A percentile compares a stretch with the other conserved stretches of the same genome.
Conservation (phyloP, 1,284 basidiomycete genomes). For the Sphaerobolus stellatus region DNA sequence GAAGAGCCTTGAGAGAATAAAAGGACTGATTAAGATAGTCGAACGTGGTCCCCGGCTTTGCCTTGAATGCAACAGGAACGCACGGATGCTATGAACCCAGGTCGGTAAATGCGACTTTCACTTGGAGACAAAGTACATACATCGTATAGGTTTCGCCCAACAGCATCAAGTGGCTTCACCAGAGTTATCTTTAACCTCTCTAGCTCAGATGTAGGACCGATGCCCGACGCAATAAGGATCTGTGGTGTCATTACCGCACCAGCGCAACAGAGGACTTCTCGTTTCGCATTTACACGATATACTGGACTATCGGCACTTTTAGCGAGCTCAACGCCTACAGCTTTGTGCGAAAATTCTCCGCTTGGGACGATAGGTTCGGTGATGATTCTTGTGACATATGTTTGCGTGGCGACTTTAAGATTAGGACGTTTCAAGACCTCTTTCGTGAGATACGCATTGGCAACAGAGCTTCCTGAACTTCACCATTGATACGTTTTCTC, state of each 20-base stretch:
- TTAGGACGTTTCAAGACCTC: constrained; percentile 38
- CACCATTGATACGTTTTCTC: background rate
- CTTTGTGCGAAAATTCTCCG: constrained; percentile 12
- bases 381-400: constrained; percentile 19
- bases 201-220: constrained; percentile 15
- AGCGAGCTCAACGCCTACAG: constrained; percentile 34
- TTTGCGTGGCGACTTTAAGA: constrained; percentile 38
- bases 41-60: constrained; percentile 28
- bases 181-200: constrained; percentile 10
- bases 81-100: constrained; percentile 26
- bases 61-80: constrained; percentile 28
- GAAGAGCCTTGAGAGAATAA: constrained; percentile 23
- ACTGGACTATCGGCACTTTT: constrained; percentile 16
- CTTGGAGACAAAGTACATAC: constrained; percentile 10
- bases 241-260: constrained; percentile 21
- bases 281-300: constrained; percentile 19
- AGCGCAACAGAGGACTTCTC: constrained; percentile 14
- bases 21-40: constrained; percentile 33
- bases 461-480: constrained; percentile 35
- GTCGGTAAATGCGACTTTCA: background rate
- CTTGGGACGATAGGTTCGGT: too few species aligned
- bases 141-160: constrained; percentile 18
- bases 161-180: constrained; percentile 11
- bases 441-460: constrained; percentile 38
- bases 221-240: constrained; percentile 16